A percentile compares a stretch with the other conserved stretches of the same genome.
Conservation (phyloP, 1,284 basidiomycete genomes). For the Sporisorium reilianum region DNA sequence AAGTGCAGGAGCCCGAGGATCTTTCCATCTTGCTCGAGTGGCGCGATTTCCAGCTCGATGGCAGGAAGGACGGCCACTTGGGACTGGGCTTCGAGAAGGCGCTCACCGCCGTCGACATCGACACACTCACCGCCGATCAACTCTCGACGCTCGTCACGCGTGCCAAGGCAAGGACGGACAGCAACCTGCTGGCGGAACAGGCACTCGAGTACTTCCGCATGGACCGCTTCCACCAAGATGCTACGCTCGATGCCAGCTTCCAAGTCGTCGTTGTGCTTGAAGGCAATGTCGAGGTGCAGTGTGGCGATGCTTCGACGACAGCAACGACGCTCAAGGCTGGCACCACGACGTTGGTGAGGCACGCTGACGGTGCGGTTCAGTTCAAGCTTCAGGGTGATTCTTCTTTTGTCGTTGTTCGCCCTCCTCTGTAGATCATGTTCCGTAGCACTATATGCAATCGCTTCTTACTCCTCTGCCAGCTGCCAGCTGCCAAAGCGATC, state of each 20-base stretch:
- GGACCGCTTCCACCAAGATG: conserved; percentile 23
- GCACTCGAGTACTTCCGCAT: conserved; percentile 38
- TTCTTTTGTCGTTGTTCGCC: conserved; percentile 30
- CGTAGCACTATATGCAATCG: neutral
- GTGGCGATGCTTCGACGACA: neutral
- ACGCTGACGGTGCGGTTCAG: conserved; percentile 22
- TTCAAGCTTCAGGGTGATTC: conserved; percentile 12
- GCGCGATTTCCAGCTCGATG: conserved; percentile 34
- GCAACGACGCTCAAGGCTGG: conserved; percentile 16
- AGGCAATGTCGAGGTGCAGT: conserved; percentile 14
- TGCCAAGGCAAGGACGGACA: neutral
- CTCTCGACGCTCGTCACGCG: conserved; percentile 20
- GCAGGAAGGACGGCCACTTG: conserved; percentile 25
- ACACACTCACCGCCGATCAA: conserved; percentile 3
- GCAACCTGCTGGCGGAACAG: conserved; percentile 14
- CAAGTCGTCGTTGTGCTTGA: conserved; percentile 38
- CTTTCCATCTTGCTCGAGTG: conserved; percentile 38
- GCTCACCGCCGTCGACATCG: conserved; percentile 24
- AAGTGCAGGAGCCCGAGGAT: conserved; percentile 41
- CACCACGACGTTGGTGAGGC: conserved; percentile 22
- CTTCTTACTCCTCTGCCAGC: too few species aligned
- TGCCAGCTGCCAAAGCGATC: too few species aligned
- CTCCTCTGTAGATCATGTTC: conserved; percentile 31
- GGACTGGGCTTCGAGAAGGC: conserved; percentile 41
- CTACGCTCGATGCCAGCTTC: conserved; percentile 17